phyloP scores from a whole-genome alignment of 2,329 filamentous ascomycete species.

The Fusarium ambrosium region DNA sequence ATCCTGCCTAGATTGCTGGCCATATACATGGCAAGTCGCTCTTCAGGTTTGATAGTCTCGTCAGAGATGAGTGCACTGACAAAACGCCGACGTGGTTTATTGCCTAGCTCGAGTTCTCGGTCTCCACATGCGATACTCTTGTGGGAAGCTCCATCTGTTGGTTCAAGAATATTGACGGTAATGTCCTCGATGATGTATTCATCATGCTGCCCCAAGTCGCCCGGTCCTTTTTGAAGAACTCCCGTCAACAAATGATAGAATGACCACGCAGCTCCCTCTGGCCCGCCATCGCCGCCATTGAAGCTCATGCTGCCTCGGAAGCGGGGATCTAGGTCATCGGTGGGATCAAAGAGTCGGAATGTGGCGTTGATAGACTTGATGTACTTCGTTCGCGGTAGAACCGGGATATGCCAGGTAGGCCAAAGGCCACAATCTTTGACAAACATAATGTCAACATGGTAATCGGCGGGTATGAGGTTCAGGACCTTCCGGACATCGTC shows the following conservation, averaged over 20 bases:
- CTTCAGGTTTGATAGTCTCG: background rate
- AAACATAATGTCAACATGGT: constrained; percentile 29
- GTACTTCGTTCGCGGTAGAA: constrained; percentile 1
- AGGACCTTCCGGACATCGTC: background rate
- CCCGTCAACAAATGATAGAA: background rate
- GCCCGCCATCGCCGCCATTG: background rate
- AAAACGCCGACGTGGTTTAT: background rate
- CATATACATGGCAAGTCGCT: constrained; percentile 5
- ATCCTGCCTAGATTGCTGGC: background rate
- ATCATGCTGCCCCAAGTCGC: background rate
- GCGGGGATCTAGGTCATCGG: background rate
- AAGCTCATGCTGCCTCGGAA: constrained; percentile 12
- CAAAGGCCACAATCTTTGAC: constrained; percentile 17
- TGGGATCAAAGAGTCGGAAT: constrained; percentile 22
- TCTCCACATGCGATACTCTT: background rate
- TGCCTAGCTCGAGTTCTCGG: background rate
- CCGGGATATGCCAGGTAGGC: constrained; percentile 13
- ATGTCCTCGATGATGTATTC: constrained; percentile 10
- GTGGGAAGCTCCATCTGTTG: constrained; percentile 12
- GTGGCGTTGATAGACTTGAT: constrained; percentile 9
- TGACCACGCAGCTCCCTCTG: background rate
- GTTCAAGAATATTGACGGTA: constrained; percentile 3
- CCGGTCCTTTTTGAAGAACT: constrained; percentile 1
- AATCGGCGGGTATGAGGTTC: background rate
- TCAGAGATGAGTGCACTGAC: background rate